Evolutionary conservation across 2,329 filamentous ascomycete genomes (phyloP).

Genomic region (Neofusicoccum sp.): DNA sequence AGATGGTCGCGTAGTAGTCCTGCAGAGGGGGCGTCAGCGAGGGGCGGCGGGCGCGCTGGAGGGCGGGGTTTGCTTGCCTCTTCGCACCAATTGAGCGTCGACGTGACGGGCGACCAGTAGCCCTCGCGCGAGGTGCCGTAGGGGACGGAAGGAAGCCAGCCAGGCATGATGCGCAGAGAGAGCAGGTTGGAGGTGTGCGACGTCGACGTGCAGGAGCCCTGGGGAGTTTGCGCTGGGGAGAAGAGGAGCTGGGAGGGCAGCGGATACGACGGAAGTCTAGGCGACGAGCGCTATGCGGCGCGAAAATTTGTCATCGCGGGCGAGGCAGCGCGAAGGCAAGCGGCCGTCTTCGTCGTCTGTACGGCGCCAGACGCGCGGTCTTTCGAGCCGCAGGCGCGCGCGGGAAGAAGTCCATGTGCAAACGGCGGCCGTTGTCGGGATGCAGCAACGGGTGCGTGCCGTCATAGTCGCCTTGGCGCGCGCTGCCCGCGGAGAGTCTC

Average conservation of each 20-base stretch:
- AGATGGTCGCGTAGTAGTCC: conserved; percentile 73
- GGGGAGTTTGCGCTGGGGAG: background rate
- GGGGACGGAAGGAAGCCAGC: conserved; percentile 44
- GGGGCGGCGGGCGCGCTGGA: background rate
- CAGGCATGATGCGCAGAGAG: conserved; percentile 27
- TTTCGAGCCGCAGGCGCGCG: background rate
- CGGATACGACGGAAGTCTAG: conserved; percentile 12
- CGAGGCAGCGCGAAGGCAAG: too few relatives aligned
- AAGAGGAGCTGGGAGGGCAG: background rate
- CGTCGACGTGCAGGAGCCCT: background rate
- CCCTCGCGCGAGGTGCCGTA: conserved; percentile 55
- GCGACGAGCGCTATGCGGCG: conserved; percentile 7
- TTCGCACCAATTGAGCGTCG: conserved; percentile 77
- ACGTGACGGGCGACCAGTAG: conserved; percentile 69
- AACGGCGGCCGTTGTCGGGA: too few relatives aligned
- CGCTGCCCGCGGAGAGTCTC: background rate
- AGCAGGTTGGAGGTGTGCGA: background rate
- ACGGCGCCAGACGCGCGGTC: too few relatives aligned
- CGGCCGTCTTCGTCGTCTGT: too few relatives aligned
- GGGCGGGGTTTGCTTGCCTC: conserved; percentile 51
- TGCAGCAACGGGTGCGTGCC: conserved; percentile 14
- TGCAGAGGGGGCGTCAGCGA: conserved; percentile 33
- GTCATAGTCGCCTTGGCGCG: conserved; percentile 9
- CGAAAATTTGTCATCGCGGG: conserved; percentile 14
- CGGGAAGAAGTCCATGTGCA: background rate